Percentiles rank a stretch among this genome's conserved stretches.
Conservation (phyloP, 345 rosid species). For the Gossypium sturtianum region DNA sequence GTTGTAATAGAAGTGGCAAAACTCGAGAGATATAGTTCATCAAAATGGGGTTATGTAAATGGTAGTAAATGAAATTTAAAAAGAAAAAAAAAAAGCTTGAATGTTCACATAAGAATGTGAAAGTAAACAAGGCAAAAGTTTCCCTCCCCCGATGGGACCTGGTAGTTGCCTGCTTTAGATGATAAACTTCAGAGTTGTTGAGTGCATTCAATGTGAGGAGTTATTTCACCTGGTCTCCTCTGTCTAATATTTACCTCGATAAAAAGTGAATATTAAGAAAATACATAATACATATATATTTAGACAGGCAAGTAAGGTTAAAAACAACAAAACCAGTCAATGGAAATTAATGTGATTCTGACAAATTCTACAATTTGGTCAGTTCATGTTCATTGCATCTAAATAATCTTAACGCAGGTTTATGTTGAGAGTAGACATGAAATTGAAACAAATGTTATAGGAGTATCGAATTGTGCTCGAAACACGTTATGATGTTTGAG, state of each 20-base stretch:
- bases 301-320: background rate
- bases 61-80: background rate
- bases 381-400: background rate
- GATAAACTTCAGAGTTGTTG: constrained; percentile 46
- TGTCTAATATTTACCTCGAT: background rate
- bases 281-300: background rate
- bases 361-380: background rate
- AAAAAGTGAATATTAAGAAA: background rate
- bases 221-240: constrained; percentile 30
- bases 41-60: background rate
- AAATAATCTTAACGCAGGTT: background rate
- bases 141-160: constrained; percentile 45
- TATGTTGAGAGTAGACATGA: no score
- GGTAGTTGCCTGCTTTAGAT: constrained; percentile 26
- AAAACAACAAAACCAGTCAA: background rate
- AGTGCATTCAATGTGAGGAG: constrained; percentile 54
- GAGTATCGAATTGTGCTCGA: no score
- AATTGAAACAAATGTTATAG: no score
- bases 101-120: constrained; percentile 15
- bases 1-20: background rate
- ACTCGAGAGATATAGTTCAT: background rate
- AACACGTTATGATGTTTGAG: no score
- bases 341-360: background rate
- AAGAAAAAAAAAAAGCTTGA: background rate
- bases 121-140: constrained; percentile 25